Percentiles rank a stretch among this genome's conserved stretches.
phyloP scores from a whole-genome alignment of 345 rosid species.

The Euclidium syriacum region DNA sequence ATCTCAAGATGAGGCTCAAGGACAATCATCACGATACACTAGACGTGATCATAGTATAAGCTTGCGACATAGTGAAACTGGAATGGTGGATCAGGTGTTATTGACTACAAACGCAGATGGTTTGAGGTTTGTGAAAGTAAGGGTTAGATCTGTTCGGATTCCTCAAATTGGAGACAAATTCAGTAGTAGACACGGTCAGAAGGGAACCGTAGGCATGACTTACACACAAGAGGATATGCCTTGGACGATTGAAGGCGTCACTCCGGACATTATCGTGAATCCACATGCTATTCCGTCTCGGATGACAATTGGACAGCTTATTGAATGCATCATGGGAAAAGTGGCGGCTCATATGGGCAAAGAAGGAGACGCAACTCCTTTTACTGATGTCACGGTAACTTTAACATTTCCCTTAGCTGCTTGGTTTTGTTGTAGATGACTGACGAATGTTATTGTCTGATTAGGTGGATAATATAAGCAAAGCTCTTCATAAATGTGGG shows the following conservation, averaged over 20 bases:
- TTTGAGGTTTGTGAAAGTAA: conserved; percentile 93
- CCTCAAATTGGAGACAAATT: conserved; percentile 99
- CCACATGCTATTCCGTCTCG: conserved; percentile 99
- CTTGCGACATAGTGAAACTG: conserved; percentile 94
- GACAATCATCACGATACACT: conserved; percentile 69
- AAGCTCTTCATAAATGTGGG: conserved; percentile 95
- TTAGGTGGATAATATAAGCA: conserved; percentile 97
- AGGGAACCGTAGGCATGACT: conserved; percentile 99
- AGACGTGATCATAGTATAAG: conserved; percentile 96
- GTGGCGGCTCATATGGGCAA: conserved; percentile 99
- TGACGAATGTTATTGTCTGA: conserved; percentile 2
- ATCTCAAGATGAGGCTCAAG: conserved; percentile 88
- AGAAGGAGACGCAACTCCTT: conserved; percentile 99
- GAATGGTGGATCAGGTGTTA: conserved; percentile 96
- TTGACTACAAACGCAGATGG: conserved; percentile 99
- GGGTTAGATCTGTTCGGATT: conserved; percentile 91
- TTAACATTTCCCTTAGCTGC: background rate
- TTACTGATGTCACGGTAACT: conserved; percentile 96
- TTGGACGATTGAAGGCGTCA: conserved; percentile 94
- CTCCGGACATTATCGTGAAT: conserved; percentile 90
- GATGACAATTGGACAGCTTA: conserved; percentile 98
- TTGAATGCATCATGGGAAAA: conserved; percentile 98
- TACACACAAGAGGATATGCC: conserved; percentile 99
- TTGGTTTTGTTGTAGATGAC: background rate
- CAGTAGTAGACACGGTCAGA: conserved; percentile 98